Base-by-base conservation (phyloP, 2,329 filamentous ascomycete genomes). In the Diplodia sapinea region DNA sequence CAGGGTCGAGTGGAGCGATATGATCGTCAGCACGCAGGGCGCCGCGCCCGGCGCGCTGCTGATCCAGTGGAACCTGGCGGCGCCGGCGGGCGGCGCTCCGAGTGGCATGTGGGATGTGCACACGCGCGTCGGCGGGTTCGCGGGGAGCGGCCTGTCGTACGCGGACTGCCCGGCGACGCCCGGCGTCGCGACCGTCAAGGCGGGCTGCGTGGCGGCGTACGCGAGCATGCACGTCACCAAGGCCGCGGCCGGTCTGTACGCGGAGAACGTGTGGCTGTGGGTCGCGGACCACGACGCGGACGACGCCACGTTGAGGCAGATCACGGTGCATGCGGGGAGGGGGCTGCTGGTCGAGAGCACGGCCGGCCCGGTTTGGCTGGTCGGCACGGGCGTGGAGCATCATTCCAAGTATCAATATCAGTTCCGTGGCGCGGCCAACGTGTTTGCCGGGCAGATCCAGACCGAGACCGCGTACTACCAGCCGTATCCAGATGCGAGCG, bases 231-330 rank as follows among this genome's bases (percentile, higher is more conserved):
- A 82, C 59, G 69, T 88, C 57, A 88, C 87, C 4, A 77, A 80
- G 54, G 79, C 82, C 13, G 85, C 81, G 0, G 88, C 88, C 2
- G 74, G 74, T 0, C 84, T 89, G 50, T 96, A 96, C 79, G 82
- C 96, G 67, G 93, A 96, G 80, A 96, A 97, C 81, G 89, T 86
- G 61, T 97, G 94, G 94, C 89, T 91, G 78, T 97, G 94, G 94
- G 90, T 93, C 36, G 88, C 94, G 0, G 94, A 97, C 77, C 94
- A 97, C 81, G 92, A 96, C 76, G 89, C 97, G 29, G 94, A 97
- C 77, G 85, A 88, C 13, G 71, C 79, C 2, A 89, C 90, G 74
- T 87, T 91, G 78, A 87, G 81, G 1, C 91, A 94, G 78, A 89
- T 94, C 78, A 90, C 89, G 73, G 87, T 97, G 72, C 97, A 91